Base-by-base conservation (phyloP, 441 rosid species). In the Viola pubescens region DNA sequence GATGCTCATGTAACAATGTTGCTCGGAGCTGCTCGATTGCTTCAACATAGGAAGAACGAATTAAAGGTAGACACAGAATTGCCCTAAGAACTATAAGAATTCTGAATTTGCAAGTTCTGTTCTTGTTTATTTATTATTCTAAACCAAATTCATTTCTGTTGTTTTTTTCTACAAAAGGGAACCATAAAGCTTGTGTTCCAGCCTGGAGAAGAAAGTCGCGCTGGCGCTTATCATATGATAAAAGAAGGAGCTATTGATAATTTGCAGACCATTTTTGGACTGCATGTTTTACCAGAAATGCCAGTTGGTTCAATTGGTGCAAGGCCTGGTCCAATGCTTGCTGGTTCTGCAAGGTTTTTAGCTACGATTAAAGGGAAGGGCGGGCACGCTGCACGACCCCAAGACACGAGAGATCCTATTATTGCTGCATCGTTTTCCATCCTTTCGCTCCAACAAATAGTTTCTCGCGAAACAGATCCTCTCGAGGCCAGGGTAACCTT, bases 151-250 rank as follows among this genome's bases (percentile, higher is more conserved):
- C 34, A 26, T 26, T 26, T 26, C 34, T 26, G 34, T 26, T 26
- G 34, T 26, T 26, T 26, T 26, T 26, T 26, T 10, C 4, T n/a
- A 19, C 9, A 26, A 7, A 62, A 89, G 86, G 96, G 96, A 4
- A 91, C 89, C 2, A 77, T 86, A 48, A 86, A 83, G 62, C 85
- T 88, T 56, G 88, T 88, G 13, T 91, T 91, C 71, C 98, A 88
- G 68, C 94, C 96, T 12, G 96, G 72, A 0, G 98, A 91, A 70
- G 95, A 91, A 73, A 75, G 86, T 8, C 41, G 64, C 54, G 85
- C 65, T 0, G 96, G 98, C 26, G 96, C 98, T 16, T 79, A 82
- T 65, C 80, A 85, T 54, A 78, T 88, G 91, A 53, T 91, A 52
- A 66, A 81, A 73, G 85, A 86, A 44, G 88, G 86, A 26, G 79